phyloP scores from a whole-genome alignment of 1,139 yeast genomes.

The Kurtzmaniella natalensis region DNA sequence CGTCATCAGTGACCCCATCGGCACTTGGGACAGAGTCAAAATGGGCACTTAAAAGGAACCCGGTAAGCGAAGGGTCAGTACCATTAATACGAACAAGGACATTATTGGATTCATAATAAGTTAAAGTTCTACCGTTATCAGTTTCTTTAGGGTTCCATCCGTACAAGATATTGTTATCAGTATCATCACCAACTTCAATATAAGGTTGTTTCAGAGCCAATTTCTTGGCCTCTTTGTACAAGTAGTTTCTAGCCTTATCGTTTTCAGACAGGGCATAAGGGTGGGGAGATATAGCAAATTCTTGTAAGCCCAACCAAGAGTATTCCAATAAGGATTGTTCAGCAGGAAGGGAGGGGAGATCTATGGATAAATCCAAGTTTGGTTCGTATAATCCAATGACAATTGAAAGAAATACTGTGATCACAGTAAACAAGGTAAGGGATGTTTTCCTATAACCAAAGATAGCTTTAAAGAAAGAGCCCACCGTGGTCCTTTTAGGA shows the following conservation, averaged over 20 bases:
- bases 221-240: slow-evolving; percentile 43
- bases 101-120: slow-evolving; percentile 79
- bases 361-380: slow-evolving; percentile 32
- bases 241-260: slow-evolving; percentile 68
- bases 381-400: slow-evolving; percentile 21
- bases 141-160: slow-evolving; percentile 32
- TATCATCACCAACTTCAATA: slow-evolving; percentile 49
- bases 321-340: slow-evolving; percentile 42
- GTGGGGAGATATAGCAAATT: slow-evolving; percentile 62
- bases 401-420: slow-evolving; percentile 28
- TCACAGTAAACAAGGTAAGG: slow-evolving; percentile 44
- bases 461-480: slow-evolving; percentile 21
- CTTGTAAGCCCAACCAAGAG: slow-evolving; percentile 66
- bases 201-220: slow-evolving; percentile 23
- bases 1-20: slow-evolving; percentile 89
- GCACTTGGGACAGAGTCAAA: slow-evolving; percentile 88
- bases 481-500: no score
- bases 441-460: slow-evolving; percentile 63
- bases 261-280: slow-evolving; percentile 77
- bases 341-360: slow-evolving; percentile 32
- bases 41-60: slow-evolving; percentile 77
- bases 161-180: slow-evolving; percentile 38
- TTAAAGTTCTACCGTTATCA: slow-evolving; percentile 35
- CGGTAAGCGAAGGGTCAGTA: slow-evolving; percentile 50
- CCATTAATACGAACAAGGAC: slow-evolving; percentile 72